A percentile compares a stretch with the other conserved stretches of the same genome.
phyloP scores from a whole-genome alignment of 139 green algal species.

The Micractinium sp. region DNA sequence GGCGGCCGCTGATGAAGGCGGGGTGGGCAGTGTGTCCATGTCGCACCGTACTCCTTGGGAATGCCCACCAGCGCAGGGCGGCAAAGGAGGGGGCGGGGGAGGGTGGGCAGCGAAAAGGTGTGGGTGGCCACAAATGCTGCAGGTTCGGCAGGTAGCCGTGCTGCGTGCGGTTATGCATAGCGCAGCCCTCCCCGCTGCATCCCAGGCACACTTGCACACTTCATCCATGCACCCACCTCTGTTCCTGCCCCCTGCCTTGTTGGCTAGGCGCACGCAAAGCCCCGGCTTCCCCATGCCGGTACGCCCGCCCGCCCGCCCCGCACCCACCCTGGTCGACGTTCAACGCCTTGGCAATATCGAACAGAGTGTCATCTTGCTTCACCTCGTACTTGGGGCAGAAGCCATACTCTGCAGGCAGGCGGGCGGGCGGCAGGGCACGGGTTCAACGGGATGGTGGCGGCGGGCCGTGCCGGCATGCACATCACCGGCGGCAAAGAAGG shows the following conservation, averaged over 20 bases:
- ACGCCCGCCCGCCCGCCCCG: neutral
- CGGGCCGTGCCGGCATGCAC: neutral
- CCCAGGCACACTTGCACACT: too few relatives aligned
- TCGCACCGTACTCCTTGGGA: neutral
- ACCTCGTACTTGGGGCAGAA: conserved; percentile 41
- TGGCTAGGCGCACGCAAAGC: too few relatives aligned
- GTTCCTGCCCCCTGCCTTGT: too few relatives aligned
- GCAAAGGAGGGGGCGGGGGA: too few relatives aligned
- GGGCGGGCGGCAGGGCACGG: neutral
- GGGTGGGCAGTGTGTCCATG: neutral
- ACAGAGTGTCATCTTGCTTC: conserved; percentile 29
- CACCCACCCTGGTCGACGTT: conserved; percentile 13
- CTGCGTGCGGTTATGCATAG: too few relatives aligned
- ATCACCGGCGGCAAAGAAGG: neutral
- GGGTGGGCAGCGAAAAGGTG: neutral
- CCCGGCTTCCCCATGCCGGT: neutral
- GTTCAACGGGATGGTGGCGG: neutral
- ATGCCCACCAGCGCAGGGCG: neutral
- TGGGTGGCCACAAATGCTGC: neutral
- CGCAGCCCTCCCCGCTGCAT: too few relatives aligned
- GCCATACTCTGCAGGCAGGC: conserved; percentile 16
- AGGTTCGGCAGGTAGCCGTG: too few relatives aligned
- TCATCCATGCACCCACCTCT: too few relatives aligned
- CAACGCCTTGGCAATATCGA: conserved; percentile 30
- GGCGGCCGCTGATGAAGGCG: too few relatives aligned